These are phyloP conservation scores for Zymoseptoria pseudotritici DNA, from an alignment of 2,329 filamentous ascomycete species.

Conservation along the genomic window DNA sequence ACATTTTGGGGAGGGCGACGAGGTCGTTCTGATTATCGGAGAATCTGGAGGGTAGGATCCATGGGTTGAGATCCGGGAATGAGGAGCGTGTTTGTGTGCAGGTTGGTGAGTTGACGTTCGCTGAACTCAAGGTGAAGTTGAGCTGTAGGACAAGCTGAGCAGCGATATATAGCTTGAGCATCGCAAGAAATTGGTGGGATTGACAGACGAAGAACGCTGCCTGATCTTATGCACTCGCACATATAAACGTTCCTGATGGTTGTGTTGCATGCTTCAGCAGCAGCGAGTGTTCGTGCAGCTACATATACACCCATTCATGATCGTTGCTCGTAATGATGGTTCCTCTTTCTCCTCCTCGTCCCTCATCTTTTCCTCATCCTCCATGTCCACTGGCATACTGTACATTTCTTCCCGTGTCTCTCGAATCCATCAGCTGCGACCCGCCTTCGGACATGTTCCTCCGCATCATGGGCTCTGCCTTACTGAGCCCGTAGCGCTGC, in stretches of 20 bases:
- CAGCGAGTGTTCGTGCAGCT: no score
- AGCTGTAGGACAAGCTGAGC: neutral
- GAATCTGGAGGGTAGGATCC: neutral
- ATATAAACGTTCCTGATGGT: no score
- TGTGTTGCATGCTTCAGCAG: no score
- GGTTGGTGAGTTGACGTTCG: neutral
- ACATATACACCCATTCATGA: no score
- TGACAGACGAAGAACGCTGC: no score
- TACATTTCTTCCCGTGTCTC: neutral
- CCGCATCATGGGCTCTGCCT: neutral
- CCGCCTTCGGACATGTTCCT: neutral
- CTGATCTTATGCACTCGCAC: no score
- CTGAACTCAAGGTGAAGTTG: neutral
- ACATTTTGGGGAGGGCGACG: conserved; percentile 4
- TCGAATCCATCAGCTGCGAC: neutral
- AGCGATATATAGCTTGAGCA: no score
- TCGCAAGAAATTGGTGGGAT: no score
- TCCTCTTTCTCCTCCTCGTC: no score
- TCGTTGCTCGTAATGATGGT: no score
- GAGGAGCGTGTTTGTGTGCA: neutral
- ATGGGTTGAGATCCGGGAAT: neutral
- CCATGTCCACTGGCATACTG: neutral
- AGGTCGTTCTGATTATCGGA: neutral
- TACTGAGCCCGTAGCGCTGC: neutral
- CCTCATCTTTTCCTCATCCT: no score